Percentiles rank a stretch among this genome's conserved stretches.
phyloP scores from a whole-genome alignment of 148 eudicot species.

The Salicornia ramosissima region DNA sequence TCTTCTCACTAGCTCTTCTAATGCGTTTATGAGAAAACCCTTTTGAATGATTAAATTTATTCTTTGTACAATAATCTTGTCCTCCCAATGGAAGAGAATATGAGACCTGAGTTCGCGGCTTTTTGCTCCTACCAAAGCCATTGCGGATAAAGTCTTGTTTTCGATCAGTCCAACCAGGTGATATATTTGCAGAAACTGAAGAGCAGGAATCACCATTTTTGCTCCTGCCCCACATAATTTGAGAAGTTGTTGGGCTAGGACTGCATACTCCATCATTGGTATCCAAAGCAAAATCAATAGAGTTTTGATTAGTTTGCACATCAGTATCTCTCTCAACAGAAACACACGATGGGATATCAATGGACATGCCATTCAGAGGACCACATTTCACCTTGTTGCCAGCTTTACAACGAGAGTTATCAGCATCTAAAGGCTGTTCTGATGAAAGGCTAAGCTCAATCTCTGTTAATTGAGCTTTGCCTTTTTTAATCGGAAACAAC shows the following conservation, averaged over 20 bases:
- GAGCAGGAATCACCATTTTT: conserved; percentile 31
- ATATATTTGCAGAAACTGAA: conserved; percentile 33
- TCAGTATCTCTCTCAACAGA: conserved; percentile 32
- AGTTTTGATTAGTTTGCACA: conserved; percentile 18
- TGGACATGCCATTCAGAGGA: conserved; percentile 35
- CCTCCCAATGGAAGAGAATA: conserved; percentile 64
- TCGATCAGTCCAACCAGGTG: conserved; percentile 41
- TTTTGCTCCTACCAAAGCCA: conserved; percentile 70
- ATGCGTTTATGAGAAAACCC: conserved; percentile 61
- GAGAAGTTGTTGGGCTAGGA: conserved; percentile 34
- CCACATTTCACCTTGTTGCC: conserved; percentile 22
- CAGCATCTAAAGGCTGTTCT: conserved; percentile 17
- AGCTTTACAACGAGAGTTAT: conserved; percentile 22
- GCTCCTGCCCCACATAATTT: conserved; percentile 35
- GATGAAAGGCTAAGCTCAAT: conserved; percentile 16
- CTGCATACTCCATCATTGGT: conserved; percentile 31
- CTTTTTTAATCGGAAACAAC: conserved; percentile 10
- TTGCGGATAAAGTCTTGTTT: conserved; percentile 34
- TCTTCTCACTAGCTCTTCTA: conserved; percentile 72
- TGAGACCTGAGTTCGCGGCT: conserved; percentile 85
- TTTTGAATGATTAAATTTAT: conserved; percentile 37
- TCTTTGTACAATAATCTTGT: conserved; percentile 36
- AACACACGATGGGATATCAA: conserved; percentile 50
- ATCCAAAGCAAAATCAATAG: conserved; percentile 31
- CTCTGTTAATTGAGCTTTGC: conserved; percentile 21